Percentiles rank a stretch among this genome's conserved stretches.
Evolutionary conservation across 805 yeast genomes (phyloP).

Genomic region (Ogataea dorogensis): DNA sequence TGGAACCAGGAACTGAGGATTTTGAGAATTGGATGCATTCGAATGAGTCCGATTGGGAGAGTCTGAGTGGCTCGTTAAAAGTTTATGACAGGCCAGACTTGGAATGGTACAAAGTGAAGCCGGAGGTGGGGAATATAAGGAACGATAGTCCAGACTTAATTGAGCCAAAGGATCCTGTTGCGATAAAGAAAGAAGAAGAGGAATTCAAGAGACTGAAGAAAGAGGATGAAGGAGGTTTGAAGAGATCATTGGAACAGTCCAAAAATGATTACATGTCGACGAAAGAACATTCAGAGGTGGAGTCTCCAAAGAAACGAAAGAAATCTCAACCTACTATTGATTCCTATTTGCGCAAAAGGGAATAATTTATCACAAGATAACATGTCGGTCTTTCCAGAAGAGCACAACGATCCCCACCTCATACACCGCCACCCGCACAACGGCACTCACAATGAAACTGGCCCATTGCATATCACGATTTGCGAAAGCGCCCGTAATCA

Average conservation of each 20-base stretch:
- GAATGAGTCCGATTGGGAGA: conserved; percentile 35
- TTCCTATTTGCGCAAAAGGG: conserved; percentile 8
- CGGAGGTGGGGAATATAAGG: conserved; percentile 61
- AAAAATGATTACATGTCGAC: background rate
- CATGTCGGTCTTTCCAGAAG: conserved; percentile 30
- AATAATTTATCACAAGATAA: conserved; percentile 5
- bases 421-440: conserved; percentile 37
- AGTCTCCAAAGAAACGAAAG: background rate
- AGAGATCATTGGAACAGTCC: too few species aligned
- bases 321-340: conserved; percentile 16
- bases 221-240: too few species aligned
- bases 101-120: conserved; percentile 53
- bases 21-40: conserved; percentile 67
- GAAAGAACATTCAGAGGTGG: background rate
- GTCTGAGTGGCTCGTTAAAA: conserved; percentile 41
- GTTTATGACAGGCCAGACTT: conserved; percentile 38
- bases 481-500: conserved; percentile 40
- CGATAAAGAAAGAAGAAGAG: conserved; percentile 4
- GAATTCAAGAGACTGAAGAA: background rate
- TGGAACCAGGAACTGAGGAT: conserved; percentile 55
- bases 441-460: conserved; percentile 42
- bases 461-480: conserved; percentile 39
- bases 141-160: conserved; percentile 46
- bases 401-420: conserved; percentile 39
- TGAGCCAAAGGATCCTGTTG: conserved; percentile 14